Percentiles rank a stretch among this genome's conserved stretches.
Evolutionary conservation across 2,329 filamentous ascomycete genomes (phyloP).

Genomic region (Volutella citrinella): DNA sequence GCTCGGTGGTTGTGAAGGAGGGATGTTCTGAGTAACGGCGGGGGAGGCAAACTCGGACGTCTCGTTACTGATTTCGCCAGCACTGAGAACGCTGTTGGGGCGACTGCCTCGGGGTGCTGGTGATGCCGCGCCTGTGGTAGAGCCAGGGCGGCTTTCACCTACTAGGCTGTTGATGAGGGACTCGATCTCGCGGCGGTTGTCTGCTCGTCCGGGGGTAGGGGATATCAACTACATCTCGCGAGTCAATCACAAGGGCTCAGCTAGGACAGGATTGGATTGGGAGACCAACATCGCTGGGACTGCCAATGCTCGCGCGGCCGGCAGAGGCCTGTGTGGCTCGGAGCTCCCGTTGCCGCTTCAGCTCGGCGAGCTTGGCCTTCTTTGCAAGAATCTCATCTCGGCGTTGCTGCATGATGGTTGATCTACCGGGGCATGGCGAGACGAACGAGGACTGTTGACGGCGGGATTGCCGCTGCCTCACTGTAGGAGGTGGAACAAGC

Average conservation of each 20-base stretch:
- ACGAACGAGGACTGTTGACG: too few species aligned
- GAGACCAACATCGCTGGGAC: conserved; percentile 66
- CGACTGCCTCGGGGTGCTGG: conserved; percentile 69
- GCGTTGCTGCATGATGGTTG: conserved; percentile 66
- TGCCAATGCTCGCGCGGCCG: conserved; percentile 65
- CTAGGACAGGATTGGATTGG: conserved; percentile 14
- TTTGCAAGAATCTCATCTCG: conserved; percentile 96
- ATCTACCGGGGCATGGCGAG: conserved; percentile 48
- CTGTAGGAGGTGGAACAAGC: too few species aligned
- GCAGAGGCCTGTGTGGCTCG: conserved; percentile 72
- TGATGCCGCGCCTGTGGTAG: conserved; percentile 63
- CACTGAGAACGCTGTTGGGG: conserved; percentile 82
- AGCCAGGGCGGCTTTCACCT: conserved; percentile 70
- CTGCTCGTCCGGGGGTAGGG: conserved; percentile 67
- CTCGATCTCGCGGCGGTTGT: conserved; percentile 75
- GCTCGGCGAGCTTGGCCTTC: conserved; percentile 92
- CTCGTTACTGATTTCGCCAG: conserved; percentile 75
- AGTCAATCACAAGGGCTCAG: conserved; percentile 11
- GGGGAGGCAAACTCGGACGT: conserved; percentile 59
- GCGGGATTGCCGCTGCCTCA: too few species aligned
- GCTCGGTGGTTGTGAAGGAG: conserved; percentile 55
- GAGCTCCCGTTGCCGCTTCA: conserved; percentile 87
- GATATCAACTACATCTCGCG: conserved; percentile 48
- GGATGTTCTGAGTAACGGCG: conserved; percentile 36
- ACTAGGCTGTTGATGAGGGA: conserved; percentile 81